Evolutionary conservation across 148 eudicot genomes (phyloP).

Genomic region (Cornus florida): DNA sequence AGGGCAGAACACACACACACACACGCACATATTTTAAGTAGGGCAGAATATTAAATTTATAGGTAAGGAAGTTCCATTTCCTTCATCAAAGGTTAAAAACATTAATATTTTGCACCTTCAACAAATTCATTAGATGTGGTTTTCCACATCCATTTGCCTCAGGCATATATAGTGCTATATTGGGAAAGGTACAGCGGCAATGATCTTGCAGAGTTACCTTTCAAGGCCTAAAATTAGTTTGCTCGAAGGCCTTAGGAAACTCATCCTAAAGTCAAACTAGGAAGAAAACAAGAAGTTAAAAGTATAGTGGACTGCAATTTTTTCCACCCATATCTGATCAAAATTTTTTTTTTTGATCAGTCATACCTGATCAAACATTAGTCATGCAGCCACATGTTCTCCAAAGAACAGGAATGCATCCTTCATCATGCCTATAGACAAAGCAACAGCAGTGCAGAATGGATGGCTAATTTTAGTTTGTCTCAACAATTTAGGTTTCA

Average conservation of each 20-base stretch:
- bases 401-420: too few relatives aligned
- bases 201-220: neutral
- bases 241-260: too few relatives aligned
- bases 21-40: too few relatives aligned
- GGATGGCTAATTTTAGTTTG: too few relatives aligned
- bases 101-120: neutral
- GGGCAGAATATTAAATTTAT: neutral
- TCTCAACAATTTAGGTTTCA: too few relatives aligned
- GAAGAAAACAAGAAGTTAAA: neutral
- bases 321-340: slow-evolving; percentile 1
- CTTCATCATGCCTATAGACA: too few relatives aligned
- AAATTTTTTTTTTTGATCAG: too few relatives aligned
- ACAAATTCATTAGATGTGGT: neutral
- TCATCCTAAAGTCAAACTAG: neutral
- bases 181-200: neutral
- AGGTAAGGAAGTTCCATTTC: neutral
- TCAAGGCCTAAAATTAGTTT: neutral
- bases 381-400: neutral
- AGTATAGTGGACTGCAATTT: neutral
- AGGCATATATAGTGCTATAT: neutral
- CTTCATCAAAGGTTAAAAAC: neutral
- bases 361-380: too few relatives aligned
- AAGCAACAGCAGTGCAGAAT: too few relatives aligned
- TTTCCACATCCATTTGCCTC: neutral
- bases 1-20: too few relatives aligned